Conservation (phyloP, 805 yeast genomes). For the Blastobotrys chiropterorum region DNA sequence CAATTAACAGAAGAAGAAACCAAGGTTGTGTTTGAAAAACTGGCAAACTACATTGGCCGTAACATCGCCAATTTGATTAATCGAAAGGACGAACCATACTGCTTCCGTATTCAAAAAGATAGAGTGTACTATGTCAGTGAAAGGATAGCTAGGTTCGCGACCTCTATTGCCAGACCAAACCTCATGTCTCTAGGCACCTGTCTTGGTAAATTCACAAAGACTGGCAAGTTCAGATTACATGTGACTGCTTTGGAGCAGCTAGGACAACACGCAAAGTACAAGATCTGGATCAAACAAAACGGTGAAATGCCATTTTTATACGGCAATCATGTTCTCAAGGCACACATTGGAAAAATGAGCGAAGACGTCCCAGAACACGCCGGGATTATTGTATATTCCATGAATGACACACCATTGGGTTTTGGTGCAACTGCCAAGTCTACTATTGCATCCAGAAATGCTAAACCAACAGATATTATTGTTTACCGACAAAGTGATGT, state of each 20-base stretch:
- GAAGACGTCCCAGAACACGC: conserved; percentile 98
- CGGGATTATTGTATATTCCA: conserved; percentile 85
- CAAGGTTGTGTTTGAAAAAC: conserved; percentile 88
- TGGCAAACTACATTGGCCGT: conserved; percentile 95
- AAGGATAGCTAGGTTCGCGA: conserved; percentile 75
- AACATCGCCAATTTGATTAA: conserved; percentile 85
- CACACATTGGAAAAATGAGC: conserved; percentile 93
- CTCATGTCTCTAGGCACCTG: conserved; percentile 92
- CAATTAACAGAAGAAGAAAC: conserved; percentile 96
- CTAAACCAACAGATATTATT: conserved; percentile 91
- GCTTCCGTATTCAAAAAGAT: conserved; percentile 92
- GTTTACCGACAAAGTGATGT: conserved; percentile 97
- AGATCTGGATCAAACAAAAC: conserved; percentile 92
- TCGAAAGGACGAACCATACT: conserved; percentile 78
- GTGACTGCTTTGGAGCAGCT: conserved; percentile 82
- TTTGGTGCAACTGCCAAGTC: conserved; percentile 93
- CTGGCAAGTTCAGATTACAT: conserved; percentile 93
- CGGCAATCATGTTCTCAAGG: conserved; percentile 94
- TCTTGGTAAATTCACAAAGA: conserved; percentile 93
- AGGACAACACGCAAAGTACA: conserved; percentile 84
- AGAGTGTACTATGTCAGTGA: conserved; percentile 91
- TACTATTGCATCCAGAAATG: conserved; percentile 76
- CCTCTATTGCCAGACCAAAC: conserved; percentile 81
- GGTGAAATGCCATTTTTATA: conserved; percentile 98
- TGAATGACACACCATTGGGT: conserved; percentile 88